A percentile compares a stretch with the other conserved stretches of the same genome.
phyloP scores from a whole-genome alignment of 179 eudicot species.

The Spergularia azorica region DNA sequence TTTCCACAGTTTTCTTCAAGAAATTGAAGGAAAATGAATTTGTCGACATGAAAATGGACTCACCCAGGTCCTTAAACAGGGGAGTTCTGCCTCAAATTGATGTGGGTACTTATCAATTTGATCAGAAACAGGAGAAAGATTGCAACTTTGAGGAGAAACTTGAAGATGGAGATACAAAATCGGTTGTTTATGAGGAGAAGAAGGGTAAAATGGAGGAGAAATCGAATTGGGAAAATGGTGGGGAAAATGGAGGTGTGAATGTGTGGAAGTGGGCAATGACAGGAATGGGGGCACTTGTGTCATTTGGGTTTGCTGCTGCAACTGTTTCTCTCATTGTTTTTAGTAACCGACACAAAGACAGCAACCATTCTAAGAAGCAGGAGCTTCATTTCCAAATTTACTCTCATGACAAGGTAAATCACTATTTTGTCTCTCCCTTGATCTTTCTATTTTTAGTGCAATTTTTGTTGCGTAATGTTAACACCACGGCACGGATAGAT shows the following conservation, averaged over 20 bases:
- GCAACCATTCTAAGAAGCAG: slow-evolving; percentile 33
- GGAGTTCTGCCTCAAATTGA: slow-evolving; percentile 32
- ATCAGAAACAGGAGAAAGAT: slow-evolving; percentile 14
- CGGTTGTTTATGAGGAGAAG: not conserved
- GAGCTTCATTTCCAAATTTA: slow-evolving; percentile 63
- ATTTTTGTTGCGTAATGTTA: no score
- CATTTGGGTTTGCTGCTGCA: slow-evolving; percentile 79
- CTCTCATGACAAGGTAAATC: slow-evolving; percentile 57
- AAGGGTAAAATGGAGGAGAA: not conserved
- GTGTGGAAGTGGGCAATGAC: slow-evolving; percentile 68
- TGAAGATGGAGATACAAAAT: slow-evolving; percentile 8
- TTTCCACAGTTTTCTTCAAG: slow-evolving; percentile 35
- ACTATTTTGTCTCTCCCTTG: not conserved
- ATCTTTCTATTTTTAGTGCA: no score
- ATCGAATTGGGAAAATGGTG: not conserved
- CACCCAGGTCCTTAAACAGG: slow-evolving; percentile 35
- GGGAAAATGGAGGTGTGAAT: slow-evolving; percentile 31
- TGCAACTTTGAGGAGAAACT: slow-evolving; percentile 16
- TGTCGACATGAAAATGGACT: slow-evolving; percentile 45
- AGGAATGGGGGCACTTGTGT: slow-evolving; percentile 70
- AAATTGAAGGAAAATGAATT: slow-evolving; percentile 38
- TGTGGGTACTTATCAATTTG: slow-evolving; percentile 28
- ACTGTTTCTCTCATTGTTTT: slow-evolving; percentile 55
- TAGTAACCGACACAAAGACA: slow-evolving; percentile 38
- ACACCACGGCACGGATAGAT: no score